These are phyloP conservation scores for Exutisphaerella laricina DNA, from an alignment of 2,329 filamentous ascomycete species.

Conservation along the genomic window DNA sequence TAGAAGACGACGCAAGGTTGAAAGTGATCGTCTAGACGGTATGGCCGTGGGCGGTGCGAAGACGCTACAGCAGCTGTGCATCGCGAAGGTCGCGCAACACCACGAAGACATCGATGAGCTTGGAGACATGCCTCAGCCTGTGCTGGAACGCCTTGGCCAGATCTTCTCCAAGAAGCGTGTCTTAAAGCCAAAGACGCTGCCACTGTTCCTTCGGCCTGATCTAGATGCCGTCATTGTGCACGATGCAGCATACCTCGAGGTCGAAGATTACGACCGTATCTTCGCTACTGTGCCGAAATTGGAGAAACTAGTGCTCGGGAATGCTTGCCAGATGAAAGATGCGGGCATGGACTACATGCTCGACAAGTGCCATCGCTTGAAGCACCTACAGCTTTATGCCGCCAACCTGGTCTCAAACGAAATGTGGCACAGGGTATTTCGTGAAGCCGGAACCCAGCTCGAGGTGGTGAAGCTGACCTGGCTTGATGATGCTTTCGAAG, in stretches of 20 bases:
- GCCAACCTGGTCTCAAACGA: slow-evolving; percentile 75
- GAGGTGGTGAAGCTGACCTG: slow-evolving; percentile 71
- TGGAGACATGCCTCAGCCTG: slow-evolving; percentile 53
- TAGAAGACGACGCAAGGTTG: slow-evolving; percentile 65
- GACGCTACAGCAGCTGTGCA: slow-evolving; percentile 59
- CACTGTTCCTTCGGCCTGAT: slow-evolving; percentile 49
- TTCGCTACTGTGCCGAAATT: slow-evolving; percentile 69
- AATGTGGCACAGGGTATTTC: slow-evolving; percentile 67
- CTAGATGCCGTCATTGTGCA: slow-evolving; percentile 54
- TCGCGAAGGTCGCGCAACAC: slow-evolving; percentile 58
- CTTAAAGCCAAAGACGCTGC: slow-evolving; percentile 47
- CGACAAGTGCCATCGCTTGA: slow-evolving; percentile 63
- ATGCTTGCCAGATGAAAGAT: slow-evolving; percentile 90
- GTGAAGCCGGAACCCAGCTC: slow-evolving; percentile 58
- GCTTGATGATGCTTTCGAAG: slow-evolving; percentile 74
- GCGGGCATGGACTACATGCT: slow-evolving; percentile 74
- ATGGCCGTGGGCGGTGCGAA: slow-evolving; percentile 60
- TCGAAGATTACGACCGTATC: slow-evolving; percentile 72
- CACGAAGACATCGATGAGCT: slow-evolving; percentile 61
- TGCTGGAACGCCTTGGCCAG: slow-evolving; percentile 55
- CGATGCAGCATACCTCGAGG: slow-evolving; percentile 61
- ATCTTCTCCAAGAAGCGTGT: slow-evolving; percentile 60
- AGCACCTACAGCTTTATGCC: slow-evolving; percentile 71
- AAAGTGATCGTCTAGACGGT: slow-evolving; percentile 82
- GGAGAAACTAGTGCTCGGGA: slow-evolving; percentile 67